phyloP scores from a whole-genome alignment of 148 eudicot genomes.

The Linanthus parryae region DNA sequence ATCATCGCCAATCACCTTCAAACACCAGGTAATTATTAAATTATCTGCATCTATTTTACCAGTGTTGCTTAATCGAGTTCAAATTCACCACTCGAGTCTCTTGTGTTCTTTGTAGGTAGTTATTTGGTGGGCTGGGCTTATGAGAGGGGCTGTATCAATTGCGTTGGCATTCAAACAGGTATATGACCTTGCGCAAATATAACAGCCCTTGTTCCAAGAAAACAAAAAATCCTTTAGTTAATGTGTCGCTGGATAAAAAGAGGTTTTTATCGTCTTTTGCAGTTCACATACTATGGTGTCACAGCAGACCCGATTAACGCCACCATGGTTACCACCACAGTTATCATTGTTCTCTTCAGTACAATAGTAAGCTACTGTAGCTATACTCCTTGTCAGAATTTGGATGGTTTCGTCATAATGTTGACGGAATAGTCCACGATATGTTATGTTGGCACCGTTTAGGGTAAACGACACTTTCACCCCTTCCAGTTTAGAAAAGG shows the following conservation, averaged over 20 bases:
- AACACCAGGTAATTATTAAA: conserved; percentile 50
- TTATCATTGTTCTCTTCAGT: conserved; percentile 80
- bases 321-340: conserved; percentile 73
- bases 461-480: too few relatives aligned
- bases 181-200: too few relatives aligned
- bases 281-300: conserved; percentile 85
- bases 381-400: not conserved
- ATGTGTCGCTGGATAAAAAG: too few relatives aligned
- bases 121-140: conserved; percentile 99
- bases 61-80: too few relatives aligned
- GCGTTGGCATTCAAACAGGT: conserved; percentile 99
- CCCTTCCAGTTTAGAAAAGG: too few relatives aligned
- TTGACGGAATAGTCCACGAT: too few relatives aligned
- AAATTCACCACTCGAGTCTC: too few relatives aligned
- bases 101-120: too few relatives aligned
- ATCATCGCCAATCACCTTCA: conserved; percentile 48
- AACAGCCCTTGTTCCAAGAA: too few relatives aligned
- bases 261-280: conserved; percentile 16
- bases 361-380: conserved; percentile 50
- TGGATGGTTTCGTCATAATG: too few relatives aligned
- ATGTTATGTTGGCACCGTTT: too few relatives aligned
- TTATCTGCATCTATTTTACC: not conserved
- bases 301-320: conserved; percentile 67
- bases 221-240: too few relatives aligned
- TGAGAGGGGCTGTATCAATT: conserved; percentile 98